Evolutionary conservation across 164 flowering plant genomes (phyloP).

Genomic region (Magnolia kwangsiensis): DNA sequence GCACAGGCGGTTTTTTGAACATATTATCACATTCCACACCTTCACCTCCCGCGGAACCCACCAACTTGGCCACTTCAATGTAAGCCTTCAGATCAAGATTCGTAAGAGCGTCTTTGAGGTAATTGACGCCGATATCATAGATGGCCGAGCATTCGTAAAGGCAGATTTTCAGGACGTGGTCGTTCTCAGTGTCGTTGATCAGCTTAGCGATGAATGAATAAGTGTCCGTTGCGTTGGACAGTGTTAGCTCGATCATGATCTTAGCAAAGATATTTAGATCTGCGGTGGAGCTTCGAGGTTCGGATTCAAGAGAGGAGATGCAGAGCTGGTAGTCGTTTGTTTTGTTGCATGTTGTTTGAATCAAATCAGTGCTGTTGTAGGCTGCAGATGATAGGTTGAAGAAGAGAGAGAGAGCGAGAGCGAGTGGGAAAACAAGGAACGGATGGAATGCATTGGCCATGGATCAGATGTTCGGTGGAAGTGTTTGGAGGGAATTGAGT

Average conservation of each 20-base stretch:
- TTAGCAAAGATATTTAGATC: conserved; percentile 3
- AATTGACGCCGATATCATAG: neutral
- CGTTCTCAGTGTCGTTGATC: neutral
- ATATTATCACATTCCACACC: neutral
- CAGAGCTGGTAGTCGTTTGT: neutral
- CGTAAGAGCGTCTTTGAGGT: neutral
- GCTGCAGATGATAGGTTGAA: neutral
- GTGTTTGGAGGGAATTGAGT: neutral
- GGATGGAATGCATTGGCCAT: neutral
- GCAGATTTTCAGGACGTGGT: neutral
- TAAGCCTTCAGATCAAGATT: neutral
- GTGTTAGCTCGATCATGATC: neutral
- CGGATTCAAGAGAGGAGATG: conserved; percentile 1
- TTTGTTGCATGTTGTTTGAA: neutral
- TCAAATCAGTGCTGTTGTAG: neutral
- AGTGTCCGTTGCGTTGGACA: neutral
- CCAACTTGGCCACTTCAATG: neutral
- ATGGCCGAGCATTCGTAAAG: neutral
- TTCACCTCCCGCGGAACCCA: neutral
- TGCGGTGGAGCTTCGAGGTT: neutral
- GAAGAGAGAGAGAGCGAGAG: neutral
- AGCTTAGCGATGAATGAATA: neutral
- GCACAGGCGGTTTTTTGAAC: neutral
- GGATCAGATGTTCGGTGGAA: conserved; percentile 21
- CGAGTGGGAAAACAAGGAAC: neutral